A percentile compares a stretch with the other conserved stretches of the same genome.
Conservation (phyloP, 1,139 yeast species). For the Scheffersomyces parashehatae region DNA sequence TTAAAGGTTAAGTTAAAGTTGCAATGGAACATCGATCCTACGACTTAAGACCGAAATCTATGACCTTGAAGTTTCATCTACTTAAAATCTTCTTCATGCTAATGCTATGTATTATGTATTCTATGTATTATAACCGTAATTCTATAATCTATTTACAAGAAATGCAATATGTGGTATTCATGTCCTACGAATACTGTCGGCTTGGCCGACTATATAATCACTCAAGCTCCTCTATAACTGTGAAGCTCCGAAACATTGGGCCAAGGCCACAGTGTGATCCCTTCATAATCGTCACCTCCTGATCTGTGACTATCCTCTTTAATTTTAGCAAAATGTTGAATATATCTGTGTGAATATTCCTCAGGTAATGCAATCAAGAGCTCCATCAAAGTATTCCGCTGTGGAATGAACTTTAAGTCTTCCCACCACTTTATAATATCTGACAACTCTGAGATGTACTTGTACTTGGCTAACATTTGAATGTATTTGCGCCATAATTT, state of each 20-base stretch:
- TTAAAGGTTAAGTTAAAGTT: too few species aligned
- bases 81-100: too few species aligned
- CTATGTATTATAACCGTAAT: too few species aligned
- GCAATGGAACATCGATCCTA: too few species aligned
- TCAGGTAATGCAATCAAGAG: conserved; percentile 41
- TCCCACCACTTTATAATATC: conserved; percentile 62
- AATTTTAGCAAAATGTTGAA: conserved; percentile 37
- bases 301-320: conserved; percentile 11
- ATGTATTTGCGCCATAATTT: conserved; percentile 55
- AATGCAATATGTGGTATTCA: too few species aligned
- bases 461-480: conserved; percentile 46
- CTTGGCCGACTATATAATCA: too few species aligned
- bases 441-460: conserved; percentile 51
- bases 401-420: conserved; percentile 48
- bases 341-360: conserved; percentile 40
- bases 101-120: too few species aligned
- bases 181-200: too few species aligned
- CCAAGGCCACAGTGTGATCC: conserved; percentile 12
- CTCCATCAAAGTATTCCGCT: conserved; percentile 33
- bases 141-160: too few species aligned
- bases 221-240: background rate
- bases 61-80: too few species aligned
- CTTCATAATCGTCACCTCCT: background rate
- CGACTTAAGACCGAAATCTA: too few species aligned
- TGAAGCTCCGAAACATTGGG: conserved; percentile 8